Conservation (phyloP, 1,139 yeast species). For the Debaryomycetaceae sp. region DNA sequence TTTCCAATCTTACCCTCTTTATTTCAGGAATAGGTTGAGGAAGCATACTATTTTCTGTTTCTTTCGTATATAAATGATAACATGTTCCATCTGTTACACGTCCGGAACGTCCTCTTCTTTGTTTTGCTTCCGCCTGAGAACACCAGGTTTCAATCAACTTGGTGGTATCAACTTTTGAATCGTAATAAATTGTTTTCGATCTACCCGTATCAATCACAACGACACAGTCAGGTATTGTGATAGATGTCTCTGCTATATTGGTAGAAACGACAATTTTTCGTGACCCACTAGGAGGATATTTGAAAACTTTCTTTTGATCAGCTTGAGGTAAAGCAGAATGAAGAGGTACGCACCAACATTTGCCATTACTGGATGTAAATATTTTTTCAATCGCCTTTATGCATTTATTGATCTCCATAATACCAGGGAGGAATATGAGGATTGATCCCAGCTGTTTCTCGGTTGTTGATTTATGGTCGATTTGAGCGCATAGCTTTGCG, state of each 20-base stretch:
- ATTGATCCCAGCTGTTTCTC: constrained; percentile 61
- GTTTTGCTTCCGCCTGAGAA: constrained; percentile 87
- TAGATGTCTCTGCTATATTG: constrained; percentile 84
- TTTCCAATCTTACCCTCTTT: constrained; percentile 76
- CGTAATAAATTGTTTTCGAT: constrained; percentile 74
- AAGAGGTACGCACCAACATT: constrained; percentile 60
- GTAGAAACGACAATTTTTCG: constrained; percentile 89
- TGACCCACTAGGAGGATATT: constrained; percentile 43
- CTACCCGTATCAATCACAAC: constrained; percentile 88
- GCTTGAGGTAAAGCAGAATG: constrained; percentile 82
- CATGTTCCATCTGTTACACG: constrained; percentile 84
- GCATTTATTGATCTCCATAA: constrained; percentile 71
- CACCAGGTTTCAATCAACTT: constrained; percentile 80
- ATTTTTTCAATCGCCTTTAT: constrained; percentile 21
- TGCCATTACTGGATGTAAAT: constrained; percentile 13
- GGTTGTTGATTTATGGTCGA: constrained; percentile 44
- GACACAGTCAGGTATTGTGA: constrained; percentile 91
- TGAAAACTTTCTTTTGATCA: constrained; percentile 80
- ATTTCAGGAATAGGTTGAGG: constrained; percentile 86
- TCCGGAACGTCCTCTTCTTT: constrained; percentile 98
- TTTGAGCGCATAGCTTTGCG: constrained; percentile 48
- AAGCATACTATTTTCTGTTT: constrained; percentile 58
- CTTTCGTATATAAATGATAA: constrained; percentile 71
- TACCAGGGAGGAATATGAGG: constrained; percentile 84
- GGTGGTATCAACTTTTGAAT: constrained; percentile 63